These are phyloP conservation scores for Termitomyces sp. DNA, from an alignment of 768 basidiomycete species.

Conservation along the genomic window DNA sequence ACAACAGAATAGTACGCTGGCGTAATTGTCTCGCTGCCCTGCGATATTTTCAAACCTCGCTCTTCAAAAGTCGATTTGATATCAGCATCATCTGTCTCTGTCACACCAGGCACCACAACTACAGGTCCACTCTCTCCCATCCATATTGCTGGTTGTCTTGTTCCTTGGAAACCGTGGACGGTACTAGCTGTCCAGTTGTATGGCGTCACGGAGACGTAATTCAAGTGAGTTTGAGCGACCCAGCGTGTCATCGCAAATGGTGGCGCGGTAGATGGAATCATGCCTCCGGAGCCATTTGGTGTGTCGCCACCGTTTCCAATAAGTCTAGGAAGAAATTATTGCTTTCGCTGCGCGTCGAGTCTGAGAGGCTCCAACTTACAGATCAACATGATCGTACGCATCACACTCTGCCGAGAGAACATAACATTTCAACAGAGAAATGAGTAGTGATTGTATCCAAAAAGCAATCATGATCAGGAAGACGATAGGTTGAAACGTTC, in stretches of 20 bases:
- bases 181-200: slow-evolving; percentile 52
- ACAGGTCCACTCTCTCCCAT: slow-evolving; percentile 77
- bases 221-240: slow-evolving; percentile 75
- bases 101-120: slow-evolving; percentile 52
- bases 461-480: not conserved
- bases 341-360: not conserved
- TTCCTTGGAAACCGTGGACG: slow-evolving; percentile 75
- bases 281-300: slow-evolving; percentile 68
- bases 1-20: slow-evolving; percentile 54
- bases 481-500: no score
- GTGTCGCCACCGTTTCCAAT: slow-evolving; percentile 72
- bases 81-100: slow-evolving; percentile 16
- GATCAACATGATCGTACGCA: slow-evolving; percentile 24
- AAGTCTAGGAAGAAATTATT: slow-evolving; percentile 23
- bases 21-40: slow-evolving; percentile 46
- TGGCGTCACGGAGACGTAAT: slow-evolving; percentile 69
- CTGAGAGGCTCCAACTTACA: slow-evolving; percentile 14
- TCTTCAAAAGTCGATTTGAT: slow-evolving; percentile 52
- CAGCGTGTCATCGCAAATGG: slow-evolving; percentile 86
- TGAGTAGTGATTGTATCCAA: not conserved
- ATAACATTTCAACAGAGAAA: not conserved
- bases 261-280: slow-evolving; percentile 71
- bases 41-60: slow-evolving; percentile 48
- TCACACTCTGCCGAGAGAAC: slow-evolving; percentile 5
- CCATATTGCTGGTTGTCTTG: slow-evolving; percentile 85